These are phyloP conservation scores for Chalciporus pseudorubinellus DNA, from an alignment of 768 basidiomycete species.

Conservation along the genomic window DNA sequence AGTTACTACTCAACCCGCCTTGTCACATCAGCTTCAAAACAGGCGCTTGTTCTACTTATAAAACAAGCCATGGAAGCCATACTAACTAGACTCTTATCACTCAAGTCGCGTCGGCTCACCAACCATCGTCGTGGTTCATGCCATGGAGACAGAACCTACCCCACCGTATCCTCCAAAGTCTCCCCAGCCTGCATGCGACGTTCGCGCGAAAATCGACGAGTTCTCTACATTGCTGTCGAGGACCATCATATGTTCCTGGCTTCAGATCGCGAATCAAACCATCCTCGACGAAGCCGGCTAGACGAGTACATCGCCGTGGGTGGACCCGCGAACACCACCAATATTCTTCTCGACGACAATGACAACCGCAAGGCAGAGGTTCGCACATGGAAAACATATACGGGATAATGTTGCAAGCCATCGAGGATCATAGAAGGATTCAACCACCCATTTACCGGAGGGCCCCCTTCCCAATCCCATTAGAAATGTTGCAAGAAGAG, in stretches of 20 bases:
- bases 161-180: neutral
- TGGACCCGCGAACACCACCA: slow-evolving; percentile 24
- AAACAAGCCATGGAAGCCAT: slow-evolving; percentile 6
- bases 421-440: slow-evolving; percentile 17
- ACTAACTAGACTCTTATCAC: neutral
- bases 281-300: slow-evolving; percentile 19
- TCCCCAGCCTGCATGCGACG: slow-evolving; percentile 12
- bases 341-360: slow-evolving; percentile 23
- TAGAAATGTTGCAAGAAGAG: slow-evolving; percentile 25
- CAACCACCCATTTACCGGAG: slow-evolving; percentile 12
- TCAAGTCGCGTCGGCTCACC: neutral
- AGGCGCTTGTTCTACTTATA: slow-evolving; percentile 10
- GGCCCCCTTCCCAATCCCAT: slow-evolving; percentile 20
- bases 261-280: slow-evolving; percentile 24
- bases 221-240: slow-evolving; percentile 20
- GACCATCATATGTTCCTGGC: slow-evolving; percentile 30
- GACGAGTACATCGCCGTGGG: slow-evolving; percentile 30
- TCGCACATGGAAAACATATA: slow-evolving; percentile 20
- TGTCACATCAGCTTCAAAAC: neutral
- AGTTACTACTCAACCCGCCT: no score
- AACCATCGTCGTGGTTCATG: neutral
- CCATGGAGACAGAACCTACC: slow-evolving; percentile 14
- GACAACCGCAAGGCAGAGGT: slow-evolving; percentile 21
- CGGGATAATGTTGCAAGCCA: slow-evolving; percentile 20
- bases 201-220: slow-evolving; percentile 21